Conservation (phyloP, 169 alveolate genomes). For the Babesia divergens region DNA sequence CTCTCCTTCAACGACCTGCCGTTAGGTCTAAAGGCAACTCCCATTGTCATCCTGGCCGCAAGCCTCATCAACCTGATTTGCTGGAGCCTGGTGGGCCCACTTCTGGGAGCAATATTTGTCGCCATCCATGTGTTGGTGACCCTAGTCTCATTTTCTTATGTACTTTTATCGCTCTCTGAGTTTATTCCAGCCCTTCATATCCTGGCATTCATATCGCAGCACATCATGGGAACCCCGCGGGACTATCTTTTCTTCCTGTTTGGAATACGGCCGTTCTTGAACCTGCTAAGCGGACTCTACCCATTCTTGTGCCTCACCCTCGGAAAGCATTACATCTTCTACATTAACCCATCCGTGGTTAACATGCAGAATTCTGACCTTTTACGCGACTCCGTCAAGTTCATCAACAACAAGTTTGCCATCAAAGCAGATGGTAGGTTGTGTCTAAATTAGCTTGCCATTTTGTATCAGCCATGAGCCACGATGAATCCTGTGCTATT, state of each 20-base stretch:
- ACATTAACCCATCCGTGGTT: constrained; percentile 57
- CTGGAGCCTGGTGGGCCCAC: constrained; percentile 53
- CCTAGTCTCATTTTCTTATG: constrained; percentile 31
- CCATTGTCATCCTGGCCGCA: constrained; percentile 13
- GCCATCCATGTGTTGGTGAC: constrained; percentile 14
- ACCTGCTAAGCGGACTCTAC: constrained; percentile 42
- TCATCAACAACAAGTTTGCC: constrained; percentile 31
- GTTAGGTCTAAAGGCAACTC: not conserved
- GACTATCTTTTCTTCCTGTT: constrained; percentile 47
- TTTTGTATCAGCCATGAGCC: not conserved
- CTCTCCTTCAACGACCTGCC: not conserved
- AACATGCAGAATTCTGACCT: constrained; percentile 14
- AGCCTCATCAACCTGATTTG: constrained; percentile 32
- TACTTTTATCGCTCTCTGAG: constrained; percentile 27
- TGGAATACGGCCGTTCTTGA: constrained; percentile 47
- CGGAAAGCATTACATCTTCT: constrained; percentile 49
- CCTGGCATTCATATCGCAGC: constrained; percentile 31
- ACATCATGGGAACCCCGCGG: constrained; percentile 46
- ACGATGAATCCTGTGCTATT: constrained; percentile 47
- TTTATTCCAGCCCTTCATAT: constrained; percentile 24
- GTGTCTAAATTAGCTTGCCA: not conserved
- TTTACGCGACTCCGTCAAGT: constrained; percentile 29
- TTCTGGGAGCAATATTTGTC: constrained; percentile 29
- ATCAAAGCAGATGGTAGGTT: constrained; percentile 4
- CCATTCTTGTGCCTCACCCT: constrained; percentile 59